Evolutionary conservation across 1,284 basidiomycete species (phyloP).

Genomic region (Rhodotorula glutinis): DNA sequence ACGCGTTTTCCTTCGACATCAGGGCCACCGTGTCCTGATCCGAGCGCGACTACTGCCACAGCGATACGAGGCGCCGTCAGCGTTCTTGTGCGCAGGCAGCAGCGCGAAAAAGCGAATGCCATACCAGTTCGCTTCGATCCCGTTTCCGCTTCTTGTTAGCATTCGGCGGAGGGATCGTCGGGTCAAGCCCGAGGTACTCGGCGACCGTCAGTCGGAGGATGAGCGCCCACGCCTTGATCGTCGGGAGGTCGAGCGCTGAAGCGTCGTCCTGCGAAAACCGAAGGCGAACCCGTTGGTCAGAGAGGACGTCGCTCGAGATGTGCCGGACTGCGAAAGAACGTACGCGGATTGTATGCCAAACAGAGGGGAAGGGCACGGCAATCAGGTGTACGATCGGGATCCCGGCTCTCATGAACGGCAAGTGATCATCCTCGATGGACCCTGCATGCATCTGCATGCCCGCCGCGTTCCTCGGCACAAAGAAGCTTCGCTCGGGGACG

Average conservation of each 20-base stretch:
- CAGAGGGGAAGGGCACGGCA: slow-evolving; percentile 78
- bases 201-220: slow-evolving; percentile 81
- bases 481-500: slow-evolving; percentile 39
- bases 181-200: slow-evolving; percentile 75
- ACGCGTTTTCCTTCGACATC: no score
- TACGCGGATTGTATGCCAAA: slow-evolving; percentile 83
- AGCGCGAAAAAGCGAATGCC: not conserved
- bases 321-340: slow-evolving; percentile 40
- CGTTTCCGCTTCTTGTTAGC: slow-evolving; percentile 2
- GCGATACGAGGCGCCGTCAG: not conserved
- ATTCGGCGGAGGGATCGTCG: not conserved
- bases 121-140: slow-evolving; percentile 13
- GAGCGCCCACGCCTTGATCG: slow-evolving; percentile 84
- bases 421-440: slow-evolving; percentile 84
- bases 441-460: slow-evolving; percentile 25
- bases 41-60: not conserved
- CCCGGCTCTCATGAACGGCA: slow-evolving; percentile 79
- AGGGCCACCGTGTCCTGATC: no score
- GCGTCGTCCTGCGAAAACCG: slow-evolving; percentile 69
- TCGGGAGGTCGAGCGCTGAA: slow-evolving; percentile 75
- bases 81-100: not conserved
- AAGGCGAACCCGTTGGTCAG: not conserved
- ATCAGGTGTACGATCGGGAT: slow-evolving; percentile 91
- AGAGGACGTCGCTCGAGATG: not conserved
- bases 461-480: slow-evolving; percentile 20